These are phyloP conservation scores for Zygosaccharomyces bailii DNA, from an alignment of 805 yeast species.

Conservation along the genomic window DNA sequence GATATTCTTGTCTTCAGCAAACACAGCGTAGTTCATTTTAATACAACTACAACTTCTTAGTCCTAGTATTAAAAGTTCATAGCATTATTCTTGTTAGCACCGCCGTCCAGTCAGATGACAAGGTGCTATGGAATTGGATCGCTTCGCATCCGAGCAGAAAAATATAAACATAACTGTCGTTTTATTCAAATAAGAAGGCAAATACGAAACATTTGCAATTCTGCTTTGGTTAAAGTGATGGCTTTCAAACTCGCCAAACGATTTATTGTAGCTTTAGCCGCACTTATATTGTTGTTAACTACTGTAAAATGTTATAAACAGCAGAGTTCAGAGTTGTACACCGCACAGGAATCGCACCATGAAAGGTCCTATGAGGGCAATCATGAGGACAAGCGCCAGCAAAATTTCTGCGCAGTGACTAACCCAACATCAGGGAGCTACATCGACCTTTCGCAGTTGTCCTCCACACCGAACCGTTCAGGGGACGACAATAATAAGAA, in stretches of 20 bases:
- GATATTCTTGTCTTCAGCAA: too few relatives aligned
- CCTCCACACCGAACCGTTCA: conserved; percentile 29
- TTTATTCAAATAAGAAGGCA: too few relatives aligned
- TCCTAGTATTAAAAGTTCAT: too few relatives aligned
- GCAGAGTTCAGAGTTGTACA: not conserved
- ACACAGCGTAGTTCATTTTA: too few relatives aligned
- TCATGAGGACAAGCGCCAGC: conserved; percentile 9
- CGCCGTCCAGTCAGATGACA: not conserved
- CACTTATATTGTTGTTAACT: conserved; percentile 1
- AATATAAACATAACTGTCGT: not conserved
- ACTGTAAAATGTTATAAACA: conserved; percentile 1
- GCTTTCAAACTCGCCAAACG: conserved; percentile 1
- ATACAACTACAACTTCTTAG: too few relatives aligned
- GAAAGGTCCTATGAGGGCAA: conserved; percentile 8
- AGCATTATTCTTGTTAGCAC: too few relatives aligned
- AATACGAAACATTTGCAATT: not conserved
- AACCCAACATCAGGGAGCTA: conserved; percentile 32
- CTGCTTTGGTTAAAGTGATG: conserved; percentile 1
- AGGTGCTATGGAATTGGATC: not conserved
- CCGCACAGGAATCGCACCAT: not conserved
- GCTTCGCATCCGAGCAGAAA: not conserved
- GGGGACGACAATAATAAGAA: conserved; percentile 8
- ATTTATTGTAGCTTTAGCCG: not conserved
- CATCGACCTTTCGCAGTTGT: conserved; percentile 34
- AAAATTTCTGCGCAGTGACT: conserved; percentile 32